Base-by-base conservation (phyloP, 1,284 basidiomycete species). In the Anthracocystis setariae region DNA sequence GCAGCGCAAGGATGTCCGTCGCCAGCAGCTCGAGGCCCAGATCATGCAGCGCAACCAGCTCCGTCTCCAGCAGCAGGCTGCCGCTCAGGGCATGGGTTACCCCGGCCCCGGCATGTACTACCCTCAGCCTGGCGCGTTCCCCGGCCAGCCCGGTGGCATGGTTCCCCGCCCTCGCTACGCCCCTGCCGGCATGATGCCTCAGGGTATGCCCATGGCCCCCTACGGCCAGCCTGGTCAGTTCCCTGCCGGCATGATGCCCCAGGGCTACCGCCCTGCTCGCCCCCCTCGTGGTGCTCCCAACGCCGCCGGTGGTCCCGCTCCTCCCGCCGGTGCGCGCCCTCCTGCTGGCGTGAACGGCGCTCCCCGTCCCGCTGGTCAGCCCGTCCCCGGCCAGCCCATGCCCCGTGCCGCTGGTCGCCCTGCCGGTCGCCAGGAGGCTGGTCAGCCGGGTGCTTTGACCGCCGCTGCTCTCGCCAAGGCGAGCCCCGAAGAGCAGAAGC, bases 21-120 rank as follows among this genome's bases (percentile, higher is more conserved):
- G 95, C 82, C 96, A 98, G 85, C 95, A 98, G 85, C 89, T 99
- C 80, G 96, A 98, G 87, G 94, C 92, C 80, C 96, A 98, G 71
- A 78, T 82, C 71, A 81, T 82, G 79, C 81, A 82, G 78, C 79
- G 79, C 66, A 82, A 82, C 79, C 81, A 82, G 74, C 73, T 82
- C 33, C 79, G 81, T 43, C 59, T 82, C 47, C 81, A 82, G 72
- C 81, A 82, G 78, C 80, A 82, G 74, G 76, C 79, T 37, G 79
- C 79, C 45, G 80, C 79, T 46, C 76, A 79, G 66, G 66, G 69
- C 38, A 73, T 76, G 55, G 79, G 79, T 69, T 82, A 80, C 76
- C 77, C 80, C 24, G 78, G 77, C 39, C 81, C 81, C 8, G 73
- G 72, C 54, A 79, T 82, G 78, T 82, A 80, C 77, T 82, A 80